Evolutionary conservation across 306 rosid species (phyloP).

Genomic region (Macrotyloma uniflorum): DNA sequence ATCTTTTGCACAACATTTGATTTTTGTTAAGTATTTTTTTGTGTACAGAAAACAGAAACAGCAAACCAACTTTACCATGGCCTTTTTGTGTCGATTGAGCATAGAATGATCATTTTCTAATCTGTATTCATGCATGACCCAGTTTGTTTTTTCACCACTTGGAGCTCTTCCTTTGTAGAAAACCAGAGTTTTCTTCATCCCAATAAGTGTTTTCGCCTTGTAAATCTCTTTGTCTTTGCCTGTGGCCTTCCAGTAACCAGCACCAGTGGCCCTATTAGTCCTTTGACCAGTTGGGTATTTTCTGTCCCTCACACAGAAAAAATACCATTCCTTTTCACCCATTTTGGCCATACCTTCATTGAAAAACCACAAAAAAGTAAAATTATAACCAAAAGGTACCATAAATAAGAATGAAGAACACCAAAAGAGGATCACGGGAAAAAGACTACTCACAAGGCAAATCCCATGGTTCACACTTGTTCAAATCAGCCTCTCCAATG

Average conservation of each 20-base stretch:
- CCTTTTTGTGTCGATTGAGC: constrained; percentile 44
- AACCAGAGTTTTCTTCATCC: constrained; percentile 94
- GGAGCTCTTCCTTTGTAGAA: constrained; percentile 94
- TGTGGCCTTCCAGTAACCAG: constrained; percentile 97
- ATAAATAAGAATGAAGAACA: background rate
- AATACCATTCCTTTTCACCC: constrained; percentile 91
- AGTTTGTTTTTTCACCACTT: constrained; percentile 66
- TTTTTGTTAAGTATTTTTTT: background rate
- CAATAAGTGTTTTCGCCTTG: constrained; percentile 55
- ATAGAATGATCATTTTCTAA: constrained; percentile 53
- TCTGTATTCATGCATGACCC: constrained; percentile 97
- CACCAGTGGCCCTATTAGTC: constrained; percentile 82
- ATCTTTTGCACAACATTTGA: background rate
- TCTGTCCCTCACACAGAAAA: constrained; percentile 76
- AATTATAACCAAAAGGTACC: background rate
- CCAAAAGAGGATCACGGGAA: background rate
- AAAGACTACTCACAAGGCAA: constrained; percentile 79
- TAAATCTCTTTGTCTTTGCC: constrained; percentile 88
- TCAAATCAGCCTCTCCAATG: constrained; percentile 79
- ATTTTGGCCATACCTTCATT: constrained; percentile 71
- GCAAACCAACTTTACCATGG: constrained; percentile 48
- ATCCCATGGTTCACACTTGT: constrained; percentile 95
- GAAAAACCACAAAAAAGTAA: background rate
- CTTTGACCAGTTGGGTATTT: constrained; percentile 86
- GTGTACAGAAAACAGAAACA: background rate